Evolutionary conservation across 257 asterid genomes (phyloP).

Genomic region (Solanum pinnatisectum): DNA sequence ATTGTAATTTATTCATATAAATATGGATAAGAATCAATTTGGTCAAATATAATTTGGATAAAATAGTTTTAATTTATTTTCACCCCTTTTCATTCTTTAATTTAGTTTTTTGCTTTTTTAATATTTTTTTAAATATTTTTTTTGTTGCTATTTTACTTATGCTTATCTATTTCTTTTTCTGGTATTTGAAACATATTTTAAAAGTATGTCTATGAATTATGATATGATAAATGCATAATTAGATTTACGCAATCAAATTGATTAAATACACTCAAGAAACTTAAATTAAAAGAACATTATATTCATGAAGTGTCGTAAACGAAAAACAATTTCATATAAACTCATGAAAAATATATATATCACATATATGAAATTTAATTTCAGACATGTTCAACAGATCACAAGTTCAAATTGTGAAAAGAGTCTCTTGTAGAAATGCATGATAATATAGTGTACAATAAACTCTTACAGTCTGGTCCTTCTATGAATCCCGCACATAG

Average conservation of each 20-base stretch:
- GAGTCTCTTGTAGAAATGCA: not conserved
- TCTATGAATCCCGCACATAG: not conserved
- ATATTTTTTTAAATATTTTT: not conserved
- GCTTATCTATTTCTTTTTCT: not conserved
- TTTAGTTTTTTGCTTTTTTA: not conserved
- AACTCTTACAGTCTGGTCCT: too few relatives aligned
- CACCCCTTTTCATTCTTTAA: not conserved
- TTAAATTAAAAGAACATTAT: not conserved
- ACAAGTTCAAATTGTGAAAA: not conserved
- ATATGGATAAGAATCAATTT: not conserved
- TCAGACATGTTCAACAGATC: not conserved
- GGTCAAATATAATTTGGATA: not conserved
- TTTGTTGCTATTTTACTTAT: not conserved
- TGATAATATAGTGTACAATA: not conserved
- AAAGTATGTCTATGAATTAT: not conserved
- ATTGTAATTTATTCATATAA: not conserved
- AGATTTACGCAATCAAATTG: not conserved
- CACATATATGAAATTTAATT: not conserved
- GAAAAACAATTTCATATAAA: not conserved
- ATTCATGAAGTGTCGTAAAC: not conserved
- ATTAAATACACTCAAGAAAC: not conserved
- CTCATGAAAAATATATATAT: not conserved
- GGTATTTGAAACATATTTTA: not conserved
- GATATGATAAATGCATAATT: not conserved
- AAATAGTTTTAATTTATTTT: not conserved